phyloP scores from a whole-genome alignment of 1,139 yeast species.

The Starmera stellimalicola region DNA sequence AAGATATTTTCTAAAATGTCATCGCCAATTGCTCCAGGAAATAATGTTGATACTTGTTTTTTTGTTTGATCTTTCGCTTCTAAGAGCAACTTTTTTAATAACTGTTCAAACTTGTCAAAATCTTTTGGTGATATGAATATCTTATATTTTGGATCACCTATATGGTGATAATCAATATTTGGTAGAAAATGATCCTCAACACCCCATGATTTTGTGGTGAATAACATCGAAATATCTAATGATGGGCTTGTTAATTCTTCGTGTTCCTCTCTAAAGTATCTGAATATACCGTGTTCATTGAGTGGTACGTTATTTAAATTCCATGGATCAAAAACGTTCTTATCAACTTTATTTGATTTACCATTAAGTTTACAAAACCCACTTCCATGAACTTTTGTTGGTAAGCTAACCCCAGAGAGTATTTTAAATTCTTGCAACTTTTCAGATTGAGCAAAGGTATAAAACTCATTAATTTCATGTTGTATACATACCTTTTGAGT shows the following conservation, averaged over 20 bases:
- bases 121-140: slow-evolving; percentile 68
- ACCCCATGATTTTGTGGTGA: slow-evolving; percentile 65
- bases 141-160: slow-evolving; percentile 71
- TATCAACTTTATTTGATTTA: slow-evolving; percentile 6
- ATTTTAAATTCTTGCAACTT: slow-evolving; percentile 30
- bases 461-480: slow-evolving; percentile 21
- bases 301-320: slow-evolving; percentile 59
- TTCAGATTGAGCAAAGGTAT: slow-evolving; percentile 32
- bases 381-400: slow-evolving; percentile 36
- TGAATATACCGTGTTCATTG: slow-evolving; percentile 43
- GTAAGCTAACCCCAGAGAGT: slow-evolving; percentile 36
- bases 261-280: slow-evolving; percentile 30
- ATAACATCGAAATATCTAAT: slow-evolving; percentile 56
- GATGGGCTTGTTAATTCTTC: slow-evolving; percentile 37
- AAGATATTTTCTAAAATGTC: slow-evolving; percentile 14
- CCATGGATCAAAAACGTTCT: slow-evolving; percentile 49
- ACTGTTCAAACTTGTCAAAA: slow-evolving; percentile 49
- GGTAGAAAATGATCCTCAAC: slow-evolving; percentile 72
- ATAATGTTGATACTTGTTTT: slow-evolving; percentile 10
- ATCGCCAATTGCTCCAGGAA: slow-evolving; percentile 15
- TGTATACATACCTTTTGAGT: slow-evolving; percentile 2
- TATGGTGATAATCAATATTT: slow-evolving; percentile 54
- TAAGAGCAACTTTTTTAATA: slow-evolving; percentile 23
- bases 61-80: slow-evolving; percentile 7
- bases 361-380: slow-evolving; percentile 32